Base-by-base conservation (phyloP, 345 rosid genomes). In the Rhizophora mangle region DNA sequence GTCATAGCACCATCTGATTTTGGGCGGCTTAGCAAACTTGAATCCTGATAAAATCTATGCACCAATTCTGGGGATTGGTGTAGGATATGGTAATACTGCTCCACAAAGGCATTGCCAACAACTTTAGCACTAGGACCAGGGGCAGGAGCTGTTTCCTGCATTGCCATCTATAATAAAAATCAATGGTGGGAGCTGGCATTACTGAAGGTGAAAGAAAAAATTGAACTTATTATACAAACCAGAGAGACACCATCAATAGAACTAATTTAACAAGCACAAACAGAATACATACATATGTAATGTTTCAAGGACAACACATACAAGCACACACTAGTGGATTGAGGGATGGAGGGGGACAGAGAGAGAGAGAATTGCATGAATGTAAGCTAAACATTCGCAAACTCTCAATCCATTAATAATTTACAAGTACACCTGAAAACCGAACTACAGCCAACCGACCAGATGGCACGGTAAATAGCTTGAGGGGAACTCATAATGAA, bases 21-120 rank as follows among this genome's bases (percentile, higher is more conserved):
- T 0, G 94, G 88, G 30, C 94, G 71, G 77, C 84, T 79, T 20
- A 89, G 63, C 31, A 70, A 74, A 65, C 96, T 89, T 0, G 63
- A 64, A 65, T 88, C 91, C 15, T 78, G 86, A 74, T 92, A 92
- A 76, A 89, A 89, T 58, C 51, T 83, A 63, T 84, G 82, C 55
- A 80, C 91, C 22, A 70, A 47, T 0, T 62, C 69, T 0, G 94
- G 87, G 1, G 79, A 72, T 21, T 72, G 53, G 31, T 77, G 83
- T 26, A 88, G 83, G 58, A 83, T 63, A 67, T 60, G 62, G 66
- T 89, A 92, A 60, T 88, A 92, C 58, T 78, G 83, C 51, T 74
- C 55, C 69, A 88, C 87, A 62, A 92, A 92, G 60, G 80, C 84
- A 69, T 85, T 82, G 64, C 92, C 96, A 62, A 87, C 84, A 43